These are phyloP conservation scores for Leptomonas seymouri DNA, from an alignment of 208 protist genomes.

Conservation along the genomic window DNA sequence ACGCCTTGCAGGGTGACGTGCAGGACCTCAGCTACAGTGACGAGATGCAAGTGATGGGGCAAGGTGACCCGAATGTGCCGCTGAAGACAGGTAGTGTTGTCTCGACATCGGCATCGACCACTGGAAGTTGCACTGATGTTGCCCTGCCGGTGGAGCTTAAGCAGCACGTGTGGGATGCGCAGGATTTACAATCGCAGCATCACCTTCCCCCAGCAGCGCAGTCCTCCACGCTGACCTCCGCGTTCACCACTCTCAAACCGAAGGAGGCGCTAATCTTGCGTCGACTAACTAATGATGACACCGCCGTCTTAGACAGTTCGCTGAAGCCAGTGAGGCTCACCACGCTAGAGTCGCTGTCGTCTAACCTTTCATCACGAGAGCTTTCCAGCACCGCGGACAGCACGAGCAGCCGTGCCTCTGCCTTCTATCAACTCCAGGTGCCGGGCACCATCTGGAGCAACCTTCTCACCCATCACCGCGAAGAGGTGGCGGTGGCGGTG, in stretches of 20 bases:
- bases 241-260: background rate
- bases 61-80: background rate
- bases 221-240: background rate
- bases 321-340: conserved; percentile 1
- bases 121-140: background rate
- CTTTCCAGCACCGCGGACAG: no score
- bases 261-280: background rate
- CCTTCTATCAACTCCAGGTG: conserved; percentile 8
- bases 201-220: background rate
- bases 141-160: conserved; percentile 3
- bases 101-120: background rate
- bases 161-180: background rate
- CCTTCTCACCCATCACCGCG: background rate
- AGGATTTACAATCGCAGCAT: conserved; percentile 8
- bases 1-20: conserved; percentile 17
- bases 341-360: conserved; percentile 7
- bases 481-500: conserved; percentile 7
- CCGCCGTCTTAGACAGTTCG: conserved; percentile 10
- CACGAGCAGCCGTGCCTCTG: background rate
- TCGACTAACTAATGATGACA: background rate
- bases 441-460: conserved; percentile 6
- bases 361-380: background rate
- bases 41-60: conserved; percentile 1
- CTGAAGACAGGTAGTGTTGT: background rate
- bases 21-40: conserved; percentile 5